Percentiles rank a stretch among this genome's conserved stretches.
phyloP scores from a whole-genome alignment of 1,284 basidiomycete species.

The Cryptococcus sp. region DNA sequence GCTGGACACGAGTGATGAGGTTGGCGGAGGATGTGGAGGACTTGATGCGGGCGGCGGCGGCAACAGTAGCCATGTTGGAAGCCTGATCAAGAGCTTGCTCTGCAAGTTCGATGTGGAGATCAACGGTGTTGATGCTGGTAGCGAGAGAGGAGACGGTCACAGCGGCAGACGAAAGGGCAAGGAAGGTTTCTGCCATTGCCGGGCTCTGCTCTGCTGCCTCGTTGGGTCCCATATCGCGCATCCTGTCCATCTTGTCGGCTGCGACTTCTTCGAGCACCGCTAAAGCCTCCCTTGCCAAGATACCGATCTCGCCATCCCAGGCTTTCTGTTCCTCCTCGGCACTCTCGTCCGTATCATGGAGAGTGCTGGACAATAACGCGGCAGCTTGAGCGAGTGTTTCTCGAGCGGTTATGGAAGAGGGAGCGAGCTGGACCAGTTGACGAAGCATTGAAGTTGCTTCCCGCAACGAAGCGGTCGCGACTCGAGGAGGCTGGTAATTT shows the following conservation, averaged over 20 bases:
- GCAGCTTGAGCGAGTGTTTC: constrained; percentile 34
- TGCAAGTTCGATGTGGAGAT: constrained; percentile 43
- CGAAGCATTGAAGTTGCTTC: constrained; percentile 31
- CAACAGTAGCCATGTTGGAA: constrained; percentile 48
- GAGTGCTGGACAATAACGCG: constrained; percentile 29
- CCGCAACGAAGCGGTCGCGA: constrained; percentile 32
- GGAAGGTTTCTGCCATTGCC: constrained; percentile 44
- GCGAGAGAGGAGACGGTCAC: constrained; percentile 36
- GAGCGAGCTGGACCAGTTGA: constrained; percentile 27
- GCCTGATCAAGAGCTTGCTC: constrained; percentile 52
- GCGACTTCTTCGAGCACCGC: constrained; percentile 46
- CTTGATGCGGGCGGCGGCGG: constrained; percentile 30
- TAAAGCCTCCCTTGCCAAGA: constrained; percentile 42
- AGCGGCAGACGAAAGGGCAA: constrained; percentile 38
- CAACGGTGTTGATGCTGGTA: constrained; percentile 36
- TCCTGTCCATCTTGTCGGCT: constrained; percentile 45
- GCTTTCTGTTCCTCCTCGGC: constrained; percentile 31
- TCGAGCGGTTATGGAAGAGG: constrained; percentile 29
- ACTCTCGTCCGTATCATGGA: constrained; percentile 30
- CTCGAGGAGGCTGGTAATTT: constrained; percentile 34
- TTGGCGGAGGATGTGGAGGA: constrained; percentile 34
- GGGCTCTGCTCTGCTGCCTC: constrained; percentile 38
- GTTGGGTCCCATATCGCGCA: constrained; percentile 25
- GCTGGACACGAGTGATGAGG: constrained; percentile 48
- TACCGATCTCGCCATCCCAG: constrained; percentile 40